A percentile compares a stretch with the other conserved stretches of the same genome.
These are phyloP conservation scores for Vicia sativa DNA, from an alignment of 306 rosid genomes.

Conservation along the genomic window DNA sequence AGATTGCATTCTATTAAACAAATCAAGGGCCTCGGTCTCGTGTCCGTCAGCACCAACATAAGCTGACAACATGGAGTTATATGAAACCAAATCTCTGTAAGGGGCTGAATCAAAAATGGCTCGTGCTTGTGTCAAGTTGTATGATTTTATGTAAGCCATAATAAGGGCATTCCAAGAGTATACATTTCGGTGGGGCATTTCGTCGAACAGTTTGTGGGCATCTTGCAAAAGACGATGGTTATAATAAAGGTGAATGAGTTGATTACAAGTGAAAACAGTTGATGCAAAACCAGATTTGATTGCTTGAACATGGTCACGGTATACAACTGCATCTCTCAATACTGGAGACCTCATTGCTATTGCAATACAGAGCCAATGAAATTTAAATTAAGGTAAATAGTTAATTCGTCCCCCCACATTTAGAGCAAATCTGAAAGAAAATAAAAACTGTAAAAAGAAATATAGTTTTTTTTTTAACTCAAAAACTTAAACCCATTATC, in stretches of 20 bases:
- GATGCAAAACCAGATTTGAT: slow-evolving; percentile 58
- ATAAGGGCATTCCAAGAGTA: slow-evolving; percentile 80
- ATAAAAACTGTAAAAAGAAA: no score
- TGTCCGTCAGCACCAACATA: slow-evolving; percentile 53
- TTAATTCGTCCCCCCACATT: no score
- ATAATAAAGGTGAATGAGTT: slow-evolving; percentile 57
- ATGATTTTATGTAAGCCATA: slow-evolving; percentile 58
- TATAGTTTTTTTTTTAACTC: no score
- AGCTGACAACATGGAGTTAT: slow-evolving; percentile 69
- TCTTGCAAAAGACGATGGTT: slow-evolving; percentile 46
- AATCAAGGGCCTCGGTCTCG: slow-evolving; percentile 54
- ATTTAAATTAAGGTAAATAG: no score
- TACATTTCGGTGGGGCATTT: slow-evolving; percentile 67
- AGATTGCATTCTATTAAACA: slow-evolving; percentile 65
- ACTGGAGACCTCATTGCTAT: slow-evolving; percentile 56
- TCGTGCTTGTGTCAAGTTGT: slow-evolving; percentile 57
- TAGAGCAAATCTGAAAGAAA: no score
- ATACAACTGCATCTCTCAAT: slow-evolving; percentile 47
- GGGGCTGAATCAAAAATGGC: slow-evolving; percentile 56
- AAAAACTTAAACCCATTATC: no score
- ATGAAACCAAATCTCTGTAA: slow-evolving; percentile 65
- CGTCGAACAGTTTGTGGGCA: slow-evolving; percentile 72
- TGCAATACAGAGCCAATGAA: no score
- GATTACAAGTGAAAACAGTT: slow-evolving; percentile 57
- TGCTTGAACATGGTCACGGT: slow-evolving; percentile 54